Percentiles rank a stretch among this genome's conserved stretches.
phyloP scores from a whole-genome alignment of 1,139 yeast species.

The Pichia sp. region DNA sequence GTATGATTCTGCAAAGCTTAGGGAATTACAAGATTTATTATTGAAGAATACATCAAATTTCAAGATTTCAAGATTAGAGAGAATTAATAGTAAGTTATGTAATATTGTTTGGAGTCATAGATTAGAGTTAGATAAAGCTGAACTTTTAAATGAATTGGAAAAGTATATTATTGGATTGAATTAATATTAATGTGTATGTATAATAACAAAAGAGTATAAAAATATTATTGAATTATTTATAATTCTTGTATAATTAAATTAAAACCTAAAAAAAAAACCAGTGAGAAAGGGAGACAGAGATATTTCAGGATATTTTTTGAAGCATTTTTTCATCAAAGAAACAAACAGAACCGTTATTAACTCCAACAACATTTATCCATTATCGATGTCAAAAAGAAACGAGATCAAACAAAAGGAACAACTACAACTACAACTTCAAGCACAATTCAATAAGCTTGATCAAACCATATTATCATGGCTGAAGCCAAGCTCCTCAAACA shows the following conservation, averaged over 20 bases:
- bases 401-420: conserved; percentile 37
- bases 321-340: too few species aligned
- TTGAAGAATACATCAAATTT: conserved; percentile 39
- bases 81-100: conserved; percentile 62
- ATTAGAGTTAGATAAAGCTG: conserved; percentile 56
- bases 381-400: conserved; percentile 19
- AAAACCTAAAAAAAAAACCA: not conserved
- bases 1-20: conserved; percentile 31
- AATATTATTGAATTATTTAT: not conserved
- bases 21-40: conserved; percentile 28
- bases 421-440: conserved; percentile 43
- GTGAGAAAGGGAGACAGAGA: too few species aligned
- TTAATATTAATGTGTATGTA: not conserved
- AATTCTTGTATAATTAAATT: not conserved
- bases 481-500: not conserved
- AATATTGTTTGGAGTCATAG: conserved; percentile 73
- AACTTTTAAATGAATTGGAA: conserved; percentile 26
- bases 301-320: too few species aligned
- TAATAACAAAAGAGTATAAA: too few species aligned
- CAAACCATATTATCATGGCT: conserved; percentile 41
- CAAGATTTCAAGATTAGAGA: conserved; percentile 69
- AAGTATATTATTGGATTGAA: conserved; percentile 2
- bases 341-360: too few species aligned
- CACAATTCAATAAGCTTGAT: conserved; percentile 36
- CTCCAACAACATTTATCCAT: not conserved